A percentile compares a stretch with the other conserved stretches of the same genome.
phyloP scores from a whole-genome alignment of 306 rosid species.

The Corylus avellana region DNA sequence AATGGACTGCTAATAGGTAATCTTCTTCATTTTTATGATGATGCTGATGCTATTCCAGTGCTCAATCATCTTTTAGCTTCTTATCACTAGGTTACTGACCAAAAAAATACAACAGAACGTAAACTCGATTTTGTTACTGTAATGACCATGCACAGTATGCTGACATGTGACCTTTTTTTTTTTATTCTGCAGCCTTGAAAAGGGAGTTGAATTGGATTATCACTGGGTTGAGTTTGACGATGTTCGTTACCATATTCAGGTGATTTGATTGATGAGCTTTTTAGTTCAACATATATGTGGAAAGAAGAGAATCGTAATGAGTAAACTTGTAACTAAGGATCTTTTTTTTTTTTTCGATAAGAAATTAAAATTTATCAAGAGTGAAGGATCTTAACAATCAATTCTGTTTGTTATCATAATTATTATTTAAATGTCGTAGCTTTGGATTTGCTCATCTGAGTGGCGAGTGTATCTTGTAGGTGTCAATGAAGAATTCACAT shows the following conservation, averaged over 20 bases:
- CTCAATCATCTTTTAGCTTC: background rate
- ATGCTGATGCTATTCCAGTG: background rate
- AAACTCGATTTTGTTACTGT: constrained; percentile 3
- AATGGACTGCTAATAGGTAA: background rate
- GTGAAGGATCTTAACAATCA: background rate
- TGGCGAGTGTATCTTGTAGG: constrained; percentile 46
- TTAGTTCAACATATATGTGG: background rate
- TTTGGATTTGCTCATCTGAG: constrained; percentile 20
- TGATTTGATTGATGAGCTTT: constrained; percentile 13
- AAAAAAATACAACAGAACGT: background rate
- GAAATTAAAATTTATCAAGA: too few species aligned
- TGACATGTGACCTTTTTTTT: background rate
- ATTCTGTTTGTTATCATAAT: background rate
- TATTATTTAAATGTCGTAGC: constrained; percentile 16
- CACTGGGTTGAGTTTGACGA: constrained; percentile 96
- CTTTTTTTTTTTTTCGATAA: background rate
- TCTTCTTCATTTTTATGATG: background rate
- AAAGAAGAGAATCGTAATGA: constrained; percentile 1
- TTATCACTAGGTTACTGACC: background rate
- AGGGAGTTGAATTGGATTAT: constrained; percentile 82
- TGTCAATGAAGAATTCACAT: constrained; percentile 75
- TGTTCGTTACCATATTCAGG: constrained; percentile 94
- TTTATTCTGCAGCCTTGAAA: constrained; percentile 67
- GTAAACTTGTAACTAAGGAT: background rate
- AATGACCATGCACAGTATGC: constrained; percentile 8